Evolutionary conservation across 208 protist species (phyloP), one percentile per base, ranked within the genome.

Genomic region (Tritrichomonas foetus): DNA sequence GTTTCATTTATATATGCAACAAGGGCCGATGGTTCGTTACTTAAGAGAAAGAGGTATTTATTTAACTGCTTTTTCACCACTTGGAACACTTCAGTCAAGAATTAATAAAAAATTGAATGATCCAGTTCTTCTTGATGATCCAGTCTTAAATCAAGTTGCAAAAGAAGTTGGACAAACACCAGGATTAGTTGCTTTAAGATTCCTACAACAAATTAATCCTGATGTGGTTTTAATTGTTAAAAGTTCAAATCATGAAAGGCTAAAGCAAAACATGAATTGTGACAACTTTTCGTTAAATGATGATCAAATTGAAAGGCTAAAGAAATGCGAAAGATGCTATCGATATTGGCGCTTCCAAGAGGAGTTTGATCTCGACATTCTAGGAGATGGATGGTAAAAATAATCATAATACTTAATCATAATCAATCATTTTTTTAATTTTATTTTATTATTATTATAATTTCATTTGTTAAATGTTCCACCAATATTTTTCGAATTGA

Each of bases 1-100:
- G 22, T 57, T 93, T 50, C 47, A 93, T 50, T 30, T 66, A 22
- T 93, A 93, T 36, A 69, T 93, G 55, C 82, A 57, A 57, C 82
- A 93, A 66, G 41, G 41, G 2, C 55, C 55, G 33, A 3, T 69
- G 5, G 66, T 30, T 39, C 22, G 41, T 25, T 69, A 93, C 30
- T 13, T 69, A 1, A 44, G 66, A 16, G 41, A 93, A 22, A 33
- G 66, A 47, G 82, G 82, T 5, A 93, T 93, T 57, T 39, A 49
- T 27, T 5, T 93, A 8, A 93, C 82, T 20, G 82, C 49, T 22
- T 93, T 66, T 57, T 93, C 82, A 47, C 61, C 50, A 49, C 55
- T 93, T 39, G 82, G 82, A 20, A 78, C 16, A 36, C 64, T n/a
- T n/a, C n/a, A n/a, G n/a, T n/a, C n/a, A n/a, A n/a, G n/a, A n/a